These are phyloP conservation scores for Microstegium vimineum DNA, from an alignment of 176 grass and related monocot genomes.

Conservation along the genomic window DNA sequence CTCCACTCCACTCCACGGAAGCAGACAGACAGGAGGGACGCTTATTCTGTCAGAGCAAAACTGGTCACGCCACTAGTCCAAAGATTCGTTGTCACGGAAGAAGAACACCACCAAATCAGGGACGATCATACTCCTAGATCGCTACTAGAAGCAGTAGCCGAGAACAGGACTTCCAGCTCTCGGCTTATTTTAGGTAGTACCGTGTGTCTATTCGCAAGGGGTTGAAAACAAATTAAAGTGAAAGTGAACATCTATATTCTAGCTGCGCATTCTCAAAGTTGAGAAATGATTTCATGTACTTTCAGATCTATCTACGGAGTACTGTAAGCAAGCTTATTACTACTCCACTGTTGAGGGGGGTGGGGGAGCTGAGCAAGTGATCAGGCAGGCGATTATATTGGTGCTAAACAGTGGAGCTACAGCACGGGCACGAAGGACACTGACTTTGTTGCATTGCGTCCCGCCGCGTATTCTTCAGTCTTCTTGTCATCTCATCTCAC, in stretches of 20 bases:
- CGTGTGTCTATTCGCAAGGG: not conserved
- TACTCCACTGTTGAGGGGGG: not conserved
- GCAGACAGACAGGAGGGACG: slow-evolving; percentile 14
- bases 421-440: too few relatives aligned
- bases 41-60: slow-evolving; percentile 31
- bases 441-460: too few relatives aligned
- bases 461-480: too few relatives aligned
- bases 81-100: slow-evolving; percentile 41
- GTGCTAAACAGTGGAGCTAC: too few relatives aligned
- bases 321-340: not conserved
- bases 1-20: not conserved
- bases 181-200: slow-evolving; percentile 16
- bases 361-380: too few relatives aligned
- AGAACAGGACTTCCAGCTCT: not conserved
- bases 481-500: too few relatives aligned
- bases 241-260: not conserved
- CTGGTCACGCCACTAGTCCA: slow-evolving; percentile 14
- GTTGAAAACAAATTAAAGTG: not conserved
- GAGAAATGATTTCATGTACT: not conserved
- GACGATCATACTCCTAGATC: not conserved
- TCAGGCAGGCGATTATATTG: too few relatives aligned
- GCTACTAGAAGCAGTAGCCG: slow-evolving; percentile 8
- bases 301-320: too few relatives aligned
- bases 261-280: not conserved
- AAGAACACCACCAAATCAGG: slow-evolving; percentile 22